These are phyloP conservation scores for Helenozyma rhizophorensis DNA, from an alignment of 805 yeast genomes.

Conservation along the genomic window DNA sequence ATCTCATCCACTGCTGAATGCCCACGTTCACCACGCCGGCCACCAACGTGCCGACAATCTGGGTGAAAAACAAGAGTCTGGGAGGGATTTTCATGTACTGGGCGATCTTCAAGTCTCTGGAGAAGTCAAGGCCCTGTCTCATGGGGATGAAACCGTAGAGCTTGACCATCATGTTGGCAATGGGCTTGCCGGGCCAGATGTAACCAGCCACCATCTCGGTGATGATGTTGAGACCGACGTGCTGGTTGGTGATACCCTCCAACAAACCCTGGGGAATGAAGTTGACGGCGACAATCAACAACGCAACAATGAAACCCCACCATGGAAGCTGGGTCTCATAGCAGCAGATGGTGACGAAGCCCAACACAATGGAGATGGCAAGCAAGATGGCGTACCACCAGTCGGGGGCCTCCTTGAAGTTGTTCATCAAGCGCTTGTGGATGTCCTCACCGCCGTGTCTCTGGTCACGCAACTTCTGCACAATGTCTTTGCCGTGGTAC, in stretches of 20 bases:
- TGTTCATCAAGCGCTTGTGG: slow-evolving; percentile 18
- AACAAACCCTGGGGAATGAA: slow-evolving; percentile 17
- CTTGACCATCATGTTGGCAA: slow-evolving; percentile 18
- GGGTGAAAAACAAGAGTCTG: slow-evolving; percentile 14
- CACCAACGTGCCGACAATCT: slow-evolving; percentile 17
- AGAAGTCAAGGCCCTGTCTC: slow-evolving; percentile 16
- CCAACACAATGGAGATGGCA: slow-evolving; percentile 9
- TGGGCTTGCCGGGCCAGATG: slow-evolving; percentile 16
- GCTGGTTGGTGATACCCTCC: slow-evolving; percentile 18
- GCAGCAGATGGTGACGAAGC: slow-evolving; percentile 14
- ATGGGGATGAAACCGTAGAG: slow-evolving; percentile 17
- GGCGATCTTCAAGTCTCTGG: slow-evolving; percentile 17
- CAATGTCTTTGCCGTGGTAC: slow-evolving; percentile 18
- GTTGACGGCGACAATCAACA: slow-evolving; percentile 11
- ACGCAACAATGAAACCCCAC: slow-evolving; percentile 15
- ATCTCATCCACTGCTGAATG: slow-evolving; percentile 21
- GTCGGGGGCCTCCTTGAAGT: slow-evolving; percentile 17
- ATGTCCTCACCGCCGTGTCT: slow-evolving; percentile 16
- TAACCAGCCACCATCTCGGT: slow-evolving; percentile 18
- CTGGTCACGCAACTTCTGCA: slow-evolving; percentile 12
- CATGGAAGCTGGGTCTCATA: slow-evolving; percentile 17
- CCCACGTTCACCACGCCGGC: slow-evolving; percentile 21
- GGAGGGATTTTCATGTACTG: slow-evolving; percentile 20
- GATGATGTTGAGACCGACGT: slow-evolving; percentile 17
- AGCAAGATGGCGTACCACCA: slow-evolving; percentile 18